Evolutionary conservation across 148 eudicot genomes (phyloP).

Genomic region (Persicaria maculosa): DNA sequence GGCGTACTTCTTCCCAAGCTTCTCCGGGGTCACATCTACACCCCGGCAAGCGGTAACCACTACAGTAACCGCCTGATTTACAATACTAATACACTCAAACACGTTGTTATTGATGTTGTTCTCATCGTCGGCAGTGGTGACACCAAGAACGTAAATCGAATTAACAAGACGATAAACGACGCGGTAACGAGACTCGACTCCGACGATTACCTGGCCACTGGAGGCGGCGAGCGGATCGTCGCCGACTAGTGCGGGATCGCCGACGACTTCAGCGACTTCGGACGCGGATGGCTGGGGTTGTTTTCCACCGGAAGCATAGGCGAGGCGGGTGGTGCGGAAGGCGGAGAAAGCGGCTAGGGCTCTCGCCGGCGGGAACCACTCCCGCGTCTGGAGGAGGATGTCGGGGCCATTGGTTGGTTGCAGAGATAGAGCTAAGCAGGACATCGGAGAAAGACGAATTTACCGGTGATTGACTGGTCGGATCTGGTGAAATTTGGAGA

Average conservation of each 20-base stretch:
- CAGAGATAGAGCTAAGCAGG: slow-evolving; percentile 83
- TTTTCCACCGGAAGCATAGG: slow-evolving; percentile 44
- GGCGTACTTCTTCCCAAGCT: slow-evolving; percentile 71
- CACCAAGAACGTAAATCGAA: slow-evolving; percentile 74
- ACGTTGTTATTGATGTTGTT: slow-evolving; percentile 39
- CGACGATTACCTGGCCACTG: slow-evolving; percentile 83
- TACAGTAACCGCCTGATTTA: slow-evolving; percentile 80
- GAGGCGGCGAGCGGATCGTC: slow-evolving; percentile 93
- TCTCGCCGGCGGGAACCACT: slow-evolving; percentile 95
- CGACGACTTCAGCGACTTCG: slow-evolving; percentile 28
- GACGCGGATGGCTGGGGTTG: slow-evolving; percentile 10
- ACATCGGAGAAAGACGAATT: slow-evolving; percentile 30
- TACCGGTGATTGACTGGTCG: background rate
- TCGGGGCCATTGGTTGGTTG: slow-evolving; percentile 88
- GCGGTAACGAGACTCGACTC: slow-evolving; percentile 65
- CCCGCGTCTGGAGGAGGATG: slow-evolving; percentile 88
- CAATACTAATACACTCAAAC: slow-evolving; percentile 81
- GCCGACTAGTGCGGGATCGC: slow-evolving; percentile 59
- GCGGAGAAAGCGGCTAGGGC: slow-evolving; percentile 83
- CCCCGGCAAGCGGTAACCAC: slow-evolving; percentile 77
- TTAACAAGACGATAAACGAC: slow-evolving; percentile 86
- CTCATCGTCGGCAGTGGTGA: slow-evolving; percentile 65
- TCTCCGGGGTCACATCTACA: slow-evolving; percentile 74
- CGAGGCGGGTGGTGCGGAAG: slow-evolving; percentile 68
- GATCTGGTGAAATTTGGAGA: background rate